Base-by-base conservation (phyloP, 1,284 basidiomycete genomes). In the Heterobasidion irregulare region DNA sequence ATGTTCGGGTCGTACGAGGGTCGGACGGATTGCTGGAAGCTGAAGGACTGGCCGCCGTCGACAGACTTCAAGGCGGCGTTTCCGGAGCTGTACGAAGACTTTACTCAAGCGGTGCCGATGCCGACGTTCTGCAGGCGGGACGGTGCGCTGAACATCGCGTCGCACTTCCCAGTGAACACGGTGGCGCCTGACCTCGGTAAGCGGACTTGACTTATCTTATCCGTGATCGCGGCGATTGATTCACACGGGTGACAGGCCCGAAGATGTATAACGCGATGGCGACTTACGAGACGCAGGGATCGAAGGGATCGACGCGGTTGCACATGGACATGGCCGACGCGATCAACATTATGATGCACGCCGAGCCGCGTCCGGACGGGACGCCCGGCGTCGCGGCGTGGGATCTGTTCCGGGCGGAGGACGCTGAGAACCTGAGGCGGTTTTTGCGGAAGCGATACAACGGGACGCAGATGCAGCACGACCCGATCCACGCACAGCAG, bases 241-340 rank as follows among this genome's bases (percentile, higher is more conserved):
- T 34, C 26, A 13, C 16, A 12, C 18, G 16, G 49, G 18, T 55
- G 10, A 26, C 59, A 88, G 86, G 87, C 6, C 87, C 87, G 0
- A 88, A 89, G 67, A 89, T 89, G 86, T 90, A 89, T 66, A 89
- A 88, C 58, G 83, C 86, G 1, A 78, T 87, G 75, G 82, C 84
- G 9, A 84, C 85, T 8, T 76, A 70, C 44, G 81, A 84, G 59
- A 69, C 70, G 12, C 66, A 74, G 18, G 86, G 85, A 7, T 88
- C 82, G 63, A 87, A 88, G 63, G 89, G 91, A 8, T 85, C 89
- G 26, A 98, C 95, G 2, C 77, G 92, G 50, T 69, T 98, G 53
- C 94, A 98, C 66, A 95, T 96, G 92, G 94, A 98, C 70, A 93
- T 96, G 79, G 93, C 94, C 0, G 94, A 98, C 64, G 94, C 93